A percentile compares a stretch with the other conserved stretches of the same genome.
phyloP scores from a whole-genome alignment of 2,329 filamentous ascomycete genomes.

The Botryotinia convoluta region DNA sequence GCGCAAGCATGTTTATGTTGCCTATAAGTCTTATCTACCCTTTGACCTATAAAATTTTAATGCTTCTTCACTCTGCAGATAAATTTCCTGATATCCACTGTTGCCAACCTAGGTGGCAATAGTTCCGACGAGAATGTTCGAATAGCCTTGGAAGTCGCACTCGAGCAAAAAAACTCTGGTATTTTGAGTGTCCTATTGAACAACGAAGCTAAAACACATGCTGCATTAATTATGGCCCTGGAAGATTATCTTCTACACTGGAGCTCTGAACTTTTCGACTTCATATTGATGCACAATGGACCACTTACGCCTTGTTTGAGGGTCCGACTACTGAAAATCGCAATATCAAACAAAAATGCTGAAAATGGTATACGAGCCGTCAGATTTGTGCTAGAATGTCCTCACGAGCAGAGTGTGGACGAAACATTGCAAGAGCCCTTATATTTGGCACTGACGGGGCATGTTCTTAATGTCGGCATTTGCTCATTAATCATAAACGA shows the following conservation, averaged over 20 bases:
- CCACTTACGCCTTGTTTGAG: background rate
- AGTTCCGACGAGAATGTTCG: background rate
- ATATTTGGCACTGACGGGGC: background rate
- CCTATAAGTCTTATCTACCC: too few species aligned
- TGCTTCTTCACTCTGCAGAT: background rate
- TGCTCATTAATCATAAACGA: background rate
- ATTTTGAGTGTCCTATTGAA: background rate
- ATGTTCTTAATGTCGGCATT: background rate
- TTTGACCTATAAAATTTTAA: too few species aligned
- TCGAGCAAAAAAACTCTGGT: background rate
- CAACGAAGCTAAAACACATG: background rate
- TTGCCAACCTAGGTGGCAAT: background rate
- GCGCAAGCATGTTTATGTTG: too few species aligned
- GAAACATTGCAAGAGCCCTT: background rate
- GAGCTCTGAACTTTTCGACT: background rate
- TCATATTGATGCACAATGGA: background rate
- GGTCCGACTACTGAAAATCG: background rate
- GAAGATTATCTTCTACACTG: background rate
- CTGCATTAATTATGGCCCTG: background rate
- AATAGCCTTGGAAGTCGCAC: background rate
- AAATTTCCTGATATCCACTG: background rate
- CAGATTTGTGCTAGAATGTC: background rate
- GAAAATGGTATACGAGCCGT: background rate
- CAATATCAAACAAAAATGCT: background rate
- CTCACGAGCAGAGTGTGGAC: background rate